Conservation (phyloP, 768 basidiomycete genomes). For the Phlebiopsis flavidoalba region DNA sequence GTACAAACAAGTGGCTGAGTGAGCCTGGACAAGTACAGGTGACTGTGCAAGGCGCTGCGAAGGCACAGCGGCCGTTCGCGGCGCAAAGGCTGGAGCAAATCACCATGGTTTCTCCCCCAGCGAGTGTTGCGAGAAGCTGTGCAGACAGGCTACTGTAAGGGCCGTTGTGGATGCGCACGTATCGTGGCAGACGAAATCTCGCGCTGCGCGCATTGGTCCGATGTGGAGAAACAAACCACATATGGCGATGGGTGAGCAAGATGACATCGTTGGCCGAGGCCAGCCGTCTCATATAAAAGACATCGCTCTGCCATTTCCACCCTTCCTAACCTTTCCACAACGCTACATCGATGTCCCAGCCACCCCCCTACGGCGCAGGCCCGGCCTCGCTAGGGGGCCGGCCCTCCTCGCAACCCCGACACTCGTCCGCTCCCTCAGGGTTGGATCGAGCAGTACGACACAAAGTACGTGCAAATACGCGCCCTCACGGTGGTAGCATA, state of each 20-base stretch:
- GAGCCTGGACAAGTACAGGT: neutral
- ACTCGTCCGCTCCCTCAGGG: constrained; percentile 56
- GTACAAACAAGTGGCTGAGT: neutral
- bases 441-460: constrained; percentile 65
- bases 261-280: constrained; percentile 7
- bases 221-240: neutral
- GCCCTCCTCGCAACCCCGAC: constrained; percentile 33
- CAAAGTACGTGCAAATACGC: constrained; percentile 43
- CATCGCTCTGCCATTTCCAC: neutral
- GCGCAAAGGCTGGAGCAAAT: neutral
- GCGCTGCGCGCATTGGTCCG: neutral
- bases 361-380: constrained; percentile 34
- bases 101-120: neutral
- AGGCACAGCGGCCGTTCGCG: neutral
- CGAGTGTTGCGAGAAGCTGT: neutral
- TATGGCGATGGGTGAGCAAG: constrained; percentile 2
- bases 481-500: constrained; percentile 16
- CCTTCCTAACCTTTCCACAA: neutral
- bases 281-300: constrained; percentile 5
- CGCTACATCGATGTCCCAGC: constrained; percentile 30
- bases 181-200: neutral
- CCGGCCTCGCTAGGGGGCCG: no score
- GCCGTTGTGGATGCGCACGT: neutral
- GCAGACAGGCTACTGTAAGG: neutral
- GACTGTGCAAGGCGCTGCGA: neutral